Percentiles rank a stretch among this genome's conserved stretches.
Evolutionary conservation across 179 eudicot genomes (phyloP).

Genomic region (Beta macrorhiza): DNA sequence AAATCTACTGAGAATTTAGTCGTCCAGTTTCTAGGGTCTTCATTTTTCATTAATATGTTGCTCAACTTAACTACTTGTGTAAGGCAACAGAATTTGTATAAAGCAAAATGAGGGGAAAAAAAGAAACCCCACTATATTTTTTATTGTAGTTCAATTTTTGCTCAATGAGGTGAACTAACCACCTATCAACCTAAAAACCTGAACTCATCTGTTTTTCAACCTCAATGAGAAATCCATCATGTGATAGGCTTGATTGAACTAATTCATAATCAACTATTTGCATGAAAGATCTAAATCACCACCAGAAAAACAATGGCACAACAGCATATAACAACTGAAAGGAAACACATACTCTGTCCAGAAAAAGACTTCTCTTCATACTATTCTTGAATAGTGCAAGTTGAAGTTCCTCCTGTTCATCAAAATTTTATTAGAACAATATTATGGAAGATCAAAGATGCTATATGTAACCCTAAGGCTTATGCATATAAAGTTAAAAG

Average conservation of each 20-base stretch:
- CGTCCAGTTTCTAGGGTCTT: not conserved
- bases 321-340: not conserved
- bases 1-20: not conserved
- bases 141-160: too few relatives aligned
- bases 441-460: too few relatives aligned
- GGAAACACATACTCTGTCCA: constrained; percentile 48
- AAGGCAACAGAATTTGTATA: not conserved
- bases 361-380: constrained; percentile 39
- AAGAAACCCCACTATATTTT: not conserved
- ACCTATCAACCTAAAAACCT: not conserved
- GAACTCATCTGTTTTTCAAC: too few relatives aligned
- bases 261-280: not conserved
- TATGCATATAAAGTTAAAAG: too few relatives aligned
- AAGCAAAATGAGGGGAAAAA: not conserved
- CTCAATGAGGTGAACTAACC: too few relatives aligned
- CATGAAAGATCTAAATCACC: not conserved
- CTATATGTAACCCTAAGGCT: too few relatives aligned
- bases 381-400: constrained; percentile 44
- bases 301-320: not conserved
- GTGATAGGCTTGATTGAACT: too few relatives aligned
- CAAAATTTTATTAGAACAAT: not conserved
- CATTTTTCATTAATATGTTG: not conserved
- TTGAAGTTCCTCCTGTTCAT: constrained; percentile 49
- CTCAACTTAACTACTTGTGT: not conserved
- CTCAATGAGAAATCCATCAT: too few relatives aligned